Conservation (phyloP, 257 asterid species). For the Paulownia fortunei region DNA sequence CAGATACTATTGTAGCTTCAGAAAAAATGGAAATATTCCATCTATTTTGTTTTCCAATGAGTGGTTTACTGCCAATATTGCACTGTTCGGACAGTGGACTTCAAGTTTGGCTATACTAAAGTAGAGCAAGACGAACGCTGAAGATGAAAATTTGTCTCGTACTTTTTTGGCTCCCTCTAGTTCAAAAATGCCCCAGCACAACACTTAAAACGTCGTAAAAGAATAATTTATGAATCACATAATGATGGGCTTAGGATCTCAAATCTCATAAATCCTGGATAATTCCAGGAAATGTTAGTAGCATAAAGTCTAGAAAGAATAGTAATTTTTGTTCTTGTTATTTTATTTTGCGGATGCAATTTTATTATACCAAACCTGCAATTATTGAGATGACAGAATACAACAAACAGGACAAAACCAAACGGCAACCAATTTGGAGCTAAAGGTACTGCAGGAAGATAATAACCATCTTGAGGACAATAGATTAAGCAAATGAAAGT, state of each 20-base stretch:
- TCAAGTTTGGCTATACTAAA: not conserved
- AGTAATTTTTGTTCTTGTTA: no score
- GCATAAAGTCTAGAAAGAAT: no score
- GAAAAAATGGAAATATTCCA: not conserved
- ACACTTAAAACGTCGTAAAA: no score
- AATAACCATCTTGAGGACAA: not conserved
- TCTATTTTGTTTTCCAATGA: not conserved
- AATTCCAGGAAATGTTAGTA: no score
- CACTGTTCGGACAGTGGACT: not conserved
- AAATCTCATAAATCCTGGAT: no score
- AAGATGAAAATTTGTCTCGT: not conserved
- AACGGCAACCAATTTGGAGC: not conserved
- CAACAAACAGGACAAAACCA: not conserved
- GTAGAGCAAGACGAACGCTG: constrained; percentile 13
- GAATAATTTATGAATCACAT: no score
- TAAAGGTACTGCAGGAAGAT: not conserved
- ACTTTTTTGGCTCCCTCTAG: not conserved
- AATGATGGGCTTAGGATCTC: no score
- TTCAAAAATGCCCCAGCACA: no score
- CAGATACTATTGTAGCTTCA: not conserved
- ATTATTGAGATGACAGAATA: no score
- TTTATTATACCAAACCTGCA: no score
- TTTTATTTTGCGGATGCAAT: no score
- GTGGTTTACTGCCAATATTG: not conserved
- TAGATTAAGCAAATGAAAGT: not conserved